Conservation (phyloP, 2,329 filamentous ascomycete genomes). For the Penicillium griseofulvum region DNA sequence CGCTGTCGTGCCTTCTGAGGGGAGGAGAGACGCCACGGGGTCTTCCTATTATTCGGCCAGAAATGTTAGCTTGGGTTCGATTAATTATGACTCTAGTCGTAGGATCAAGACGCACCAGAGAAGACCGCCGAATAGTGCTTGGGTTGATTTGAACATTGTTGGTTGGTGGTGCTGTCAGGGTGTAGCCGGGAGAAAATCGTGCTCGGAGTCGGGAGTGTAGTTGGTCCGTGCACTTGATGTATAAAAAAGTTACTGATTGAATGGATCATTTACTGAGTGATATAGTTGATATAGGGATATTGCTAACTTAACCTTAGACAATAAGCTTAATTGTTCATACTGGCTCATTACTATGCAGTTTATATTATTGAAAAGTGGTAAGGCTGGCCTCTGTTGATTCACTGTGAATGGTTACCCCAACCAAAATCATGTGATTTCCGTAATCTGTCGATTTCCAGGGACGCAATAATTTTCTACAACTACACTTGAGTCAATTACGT, state of each 20-base stretch:
- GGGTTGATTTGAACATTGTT: conserved; percentile 78
- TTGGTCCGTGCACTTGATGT: conserved; percentile 20
- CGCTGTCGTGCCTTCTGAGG: conserved; percentile 89
- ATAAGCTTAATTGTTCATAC: too few relatives aligned
- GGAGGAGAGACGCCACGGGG: conserved; percentile 88
- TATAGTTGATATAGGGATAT: neutral
- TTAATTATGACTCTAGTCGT: neutral
- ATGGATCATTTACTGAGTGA: neutral
- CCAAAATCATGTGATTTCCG: conserved; percentile 25
- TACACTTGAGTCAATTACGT: conserved; percentile 4
- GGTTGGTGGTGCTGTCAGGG: conserved; percentile 29
- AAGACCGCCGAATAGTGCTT: conserved; percentile 72
- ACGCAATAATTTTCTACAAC: conserved; percentile 8
- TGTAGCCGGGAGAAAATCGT: conserved; percentile 23
- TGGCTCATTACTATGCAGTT: neutral
- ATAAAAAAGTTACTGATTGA: neutral
- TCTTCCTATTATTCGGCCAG: conserved; percentile 66
- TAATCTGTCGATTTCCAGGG: conserved; percentile 15
- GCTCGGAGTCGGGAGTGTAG: conserved; percentile 21
- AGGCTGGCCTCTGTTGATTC: neutral
- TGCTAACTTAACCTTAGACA: neutral
- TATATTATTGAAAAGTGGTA: neutral
- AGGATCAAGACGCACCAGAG: conserved; percentile 62
- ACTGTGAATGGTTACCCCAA: conserved; percentile 13
- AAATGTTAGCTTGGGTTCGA: conserved; percentile 14